Evolutionary conservation across 139 green algal genomes (phyloP), one percentile per base, ranked within the genome.

Genomic region (Asterochloris sp.): DNA sequence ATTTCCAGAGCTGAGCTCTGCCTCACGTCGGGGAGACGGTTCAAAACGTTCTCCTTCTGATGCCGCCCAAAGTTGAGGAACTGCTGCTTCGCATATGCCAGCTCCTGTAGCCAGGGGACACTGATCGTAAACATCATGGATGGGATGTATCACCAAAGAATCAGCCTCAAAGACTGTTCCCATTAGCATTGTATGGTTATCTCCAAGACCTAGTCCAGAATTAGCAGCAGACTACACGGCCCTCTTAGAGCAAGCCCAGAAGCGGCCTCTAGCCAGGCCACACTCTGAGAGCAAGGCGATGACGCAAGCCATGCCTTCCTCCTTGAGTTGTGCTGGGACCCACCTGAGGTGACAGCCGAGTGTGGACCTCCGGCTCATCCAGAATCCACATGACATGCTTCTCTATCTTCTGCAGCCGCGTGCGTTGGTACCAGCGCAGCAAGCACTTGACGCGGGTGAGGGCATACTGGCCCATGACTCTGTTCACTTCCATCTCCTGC

Each of bases 321-420:
- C n/a, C 66, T 90, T 54, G 4, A 54, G 38, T 54, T 6, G 2
- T 54, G 38, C 38, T 54, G 38, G 38, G 38, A 54, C 38, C 38
- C 38, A 54, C 88, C 76, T 86, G 82, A 9, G 78, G 60, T 6
- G 78, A 88, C 64, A 91, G 62, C 0, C 87, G 83, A 24, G 80
- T 14, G 62, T 62, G 24, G 73, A 69, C 82, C 76, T 83, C 78
- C 12, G 76, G 54, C 9, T 83, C 84, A 27, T 91, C 88, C 28
- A 92, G 68, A 17, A 85, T 76, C 73, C 88, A 78, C 87, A 91
- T 85, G 10, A 85, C 84, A n/a, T 86, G 83, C 68, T 75, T 73
- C 73, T 92, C 87, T 29, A 91, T 75, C 64, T 92, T 92, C 13
- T 82, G 73, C 60, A 92, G 74, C 14, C 89, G 85, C 14, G 64